Percentiles rank a stretch among this genome's conserved stretches.
phyloP scores from a whole-genome alignment of 305 asterid genomes.

The Fraxinus sp. region DNA sequence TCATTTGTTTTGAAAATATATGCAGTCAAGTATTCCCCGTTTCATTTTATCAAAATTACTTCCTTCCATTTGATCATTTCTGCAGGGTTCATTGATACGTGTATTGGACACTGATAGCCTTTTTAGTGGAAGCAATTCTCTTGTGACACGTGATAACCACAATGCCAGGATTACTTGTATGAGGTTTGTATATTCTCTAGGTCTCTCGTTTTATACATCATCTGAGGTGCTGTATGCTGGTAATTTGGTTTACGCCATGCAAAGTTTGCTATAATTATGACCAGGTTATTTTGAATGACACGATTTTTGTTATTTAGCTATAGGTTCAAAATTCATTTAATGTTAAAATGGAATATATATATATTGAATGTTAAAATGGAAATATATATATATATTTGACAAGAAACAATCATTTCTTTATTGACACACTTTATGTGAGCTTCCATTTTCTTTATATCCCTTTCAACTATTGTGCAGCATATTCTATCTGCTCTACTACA shows the following conservation, averaged over 20 bases:
- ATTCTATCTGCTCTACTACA: neutral
- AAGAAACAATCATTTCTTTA: neutral
- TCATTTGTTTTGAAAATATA: neutral
- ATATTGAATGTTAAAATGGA: too few relatives aligned
- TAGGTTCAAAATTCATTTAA: neutral
- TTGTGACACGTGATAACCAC: slow-evolving; percentile 44
- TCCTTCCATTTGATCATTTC: slow-evolving; percentile 18
- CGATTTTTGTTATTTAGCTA: neutral
- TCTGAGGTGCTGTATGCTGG: neutral
- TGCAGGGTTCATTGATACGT: slow-evolving; percentile 55
- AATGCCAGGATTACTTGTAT: slow-evolving; percentile 70
- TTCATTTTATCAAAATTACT: slow-evolving; percentile 4
- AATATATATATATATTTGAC: too few relatives aligned
- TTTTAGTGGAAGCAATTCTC: slow-evolving; percentile 26
- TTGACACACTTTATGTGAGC: neutral
- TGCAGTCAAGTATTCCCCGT: slow-evolving; percentile 3
- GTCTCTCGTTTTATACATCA: slow-evolving; percentile 2
- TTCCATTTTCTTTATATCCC: neutral
- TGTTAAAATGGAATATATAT: too few relatives aligned
- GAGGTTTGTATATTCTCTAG: slow-evolving; percentile 47
- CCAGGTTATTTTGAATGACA: slow-evolving; percentile 4
- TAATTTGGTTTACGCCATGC: neutral
- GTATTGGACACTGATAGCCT: slow-evolving; percentile 32
- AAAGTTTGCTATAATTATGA: neutral
- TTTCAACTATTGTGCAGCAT: neutral